These are phyloP conservation scores for Prunus davidiana DNA, from an alignment of 306 rosid genomes.

Conservation along the genomic window DNA sequence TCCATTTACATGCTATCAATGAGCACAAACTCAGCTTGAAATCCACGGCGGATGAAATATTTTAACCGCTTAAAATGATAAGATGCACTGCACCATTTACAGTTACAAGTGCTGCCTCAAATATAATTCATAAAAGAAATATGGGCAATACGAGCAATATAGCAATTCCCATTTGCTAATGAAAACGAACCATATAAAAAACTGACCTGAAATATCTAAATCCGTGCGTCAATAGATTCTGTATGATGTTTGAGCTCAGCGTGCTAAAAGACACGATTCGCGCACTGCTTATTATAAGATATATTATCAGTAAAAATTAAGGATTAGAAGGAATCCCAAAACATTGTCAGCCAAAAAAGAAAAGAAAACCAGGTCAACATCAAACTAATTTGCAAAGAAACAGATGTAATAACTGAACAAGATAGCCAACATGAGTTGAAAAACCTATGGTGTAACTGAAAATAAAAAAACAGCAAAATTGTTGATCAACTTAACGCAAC, in stretches of 20 bases:
- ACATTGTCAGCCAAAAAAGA: not conserved
- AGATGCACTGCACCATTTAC: too few species aligned
- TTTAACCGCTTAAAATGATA: too few species aligned
- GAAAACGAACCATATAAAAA: not conserved
- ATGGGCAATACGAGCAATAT: not conserved
- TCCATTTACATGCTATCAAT: too few species aligned
- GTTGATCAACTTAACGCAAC: not conserved
- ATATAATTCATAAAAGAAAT: too few species aligned
- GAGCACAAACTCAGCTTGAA: too few species aligned
- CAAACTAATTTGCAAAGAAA: not conserved
- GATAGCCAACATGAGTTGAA: not conserved
- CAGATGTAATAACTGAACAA: not conserved
- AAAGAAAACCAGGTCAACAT: not conserved
- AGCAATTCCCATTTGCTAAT: not conserved
- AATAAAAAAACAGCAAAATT: not conserved
- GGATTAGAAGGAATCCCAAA: not conserved
- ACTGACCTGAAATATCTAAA: slow-evolving; percentile 19
- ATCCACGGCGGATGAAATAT: too few species aligned
- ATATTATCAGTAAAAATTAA: slow-evolving; percentile 1
- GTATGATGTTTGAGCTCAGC: slow-evolving; percentile 10
- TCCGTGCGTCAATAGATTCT: not conserved
- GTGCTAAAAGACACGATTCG: slow-evolving; percentile 39
- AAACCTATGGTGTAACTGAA: not conserved
- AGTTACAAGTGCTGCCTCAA: too few species aligned
- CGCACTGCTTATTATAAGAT: slow-evolving; percentile 42